Percentiles rank a stretch among this genome's conserved stretches.
Evolutionary conservation across 225 moss, liverwort and hornwort genomes (phyloP).

Genomic region (Sphagnum tenellum): DNA sequence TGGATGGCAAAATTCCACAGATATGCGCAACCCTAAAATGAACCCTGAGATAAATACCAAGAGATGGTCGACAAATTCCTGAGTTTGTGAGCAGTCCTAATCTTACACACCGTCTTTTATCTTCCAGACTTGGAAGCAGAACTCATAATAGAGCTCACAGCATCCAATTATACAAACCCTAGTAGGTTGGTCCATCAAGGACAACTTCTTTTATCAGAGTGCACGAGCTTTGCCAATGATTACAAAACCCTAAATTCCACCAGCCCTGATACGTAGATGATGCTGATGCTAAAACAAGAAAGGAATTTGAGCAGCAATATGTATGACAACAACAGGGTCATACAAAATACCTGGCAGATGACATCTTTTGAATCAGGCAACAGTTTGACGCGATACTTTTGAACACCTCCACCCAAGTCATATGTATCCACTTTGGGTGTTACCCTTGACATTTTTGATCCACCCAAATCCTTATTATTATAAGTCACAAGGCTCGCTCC

Average conservation of each 20-base stretch:
- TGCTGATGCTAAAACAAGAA: too few species aligned
- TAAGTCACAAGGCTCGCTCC: constrained; percentile 24
- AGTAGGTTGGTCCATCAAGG: not conserved
- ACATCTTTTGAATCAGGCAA: constrained; percentile 89
- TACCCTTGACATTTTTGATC: constrained; percentile 49
- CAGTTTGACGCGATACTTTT: constrained; percentile 86
- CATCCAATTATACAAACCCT: too few species aligned
- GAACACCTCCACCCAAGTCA: constrained; percentile 59
- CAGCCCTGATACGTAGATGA: too few species aligned
- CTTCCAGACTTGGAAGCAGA: too few species aligned
- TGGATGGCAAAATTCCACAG: not conserved
- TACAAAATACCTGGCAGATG: constrained; percentile 60
- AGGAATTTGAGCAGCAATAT: not conserved
- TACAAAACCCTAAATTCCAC: not conserved
- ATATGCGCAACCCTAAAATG: too few species aligned
- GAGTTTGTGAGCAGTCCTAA: too few species aligned
- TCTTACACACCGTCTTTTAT: too few species aligned
- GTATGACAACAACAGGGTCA: not conserved
- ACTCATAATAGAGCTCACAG: too few species aligned
- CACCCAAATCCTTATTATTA: constrained; percentile 18
- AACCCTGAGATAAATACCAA: too few species aligned
- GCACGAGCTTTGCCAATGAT: not conserved
- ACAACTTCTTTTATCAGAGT: not conserved
- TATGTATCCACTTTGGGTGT: constrained; percentile 55
- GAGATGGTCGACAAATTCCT: too few species aligned